These are phyloP conservation scores for Coniochaeta prunicola DNA, from an alignment of 2,329 filamentous ascomycete species.

Conservation along the genomic window DNA sequence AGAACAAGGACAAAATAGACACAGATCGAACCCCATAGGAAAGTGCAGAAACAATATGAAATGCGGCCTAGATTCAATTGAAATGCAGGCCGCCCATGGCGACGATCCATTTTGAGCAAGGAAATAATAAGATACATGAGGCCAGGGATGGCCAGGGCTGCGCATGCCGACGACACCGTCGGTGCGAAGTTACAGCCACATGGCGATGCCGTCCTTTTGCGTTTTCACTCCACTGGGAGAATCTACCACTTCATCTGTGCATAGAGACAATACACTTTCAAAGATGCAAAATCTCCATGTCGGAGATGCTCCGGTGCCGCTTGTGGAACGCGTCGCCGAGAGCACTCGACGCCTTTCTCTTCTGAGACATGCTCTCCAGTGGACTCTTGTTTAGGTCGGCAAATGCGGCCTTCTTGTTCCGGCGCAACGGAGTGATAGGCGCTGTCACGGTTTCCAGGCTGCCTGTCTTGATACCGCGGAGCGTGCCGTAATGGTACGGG, in stretches of 20 bases:
- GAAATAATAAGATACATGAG: conserved; percentile 18
- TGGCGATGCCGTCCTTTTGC: conserved; percentile 38
- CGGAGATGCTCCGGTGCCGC: conserved; percentile 51
- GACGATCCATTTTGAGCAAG: neutral
- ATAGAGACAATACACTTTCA: conserved; percentile 17
- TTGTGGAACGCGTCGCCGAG: conserved; percentile 35
- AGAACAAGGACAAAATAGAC: neutral
- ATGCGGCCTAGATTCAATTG: neutral
- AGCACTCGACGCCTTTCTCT: conserved; percentile 44
- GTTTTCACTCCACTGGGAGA: conserved; percentile 20
- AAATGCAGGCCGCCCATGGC: neutral
- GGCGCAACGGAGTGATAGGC: conserved; percentile 61
- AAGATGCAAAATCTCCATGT: conserved; percentile 41
- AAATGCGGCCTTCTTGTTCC: conserved; percentile 39
- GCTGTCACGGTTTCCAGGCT: conserved; percentile 58
- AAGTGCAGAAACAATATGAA: neutral
- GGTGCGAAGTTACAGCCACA: conserved; percentile 2
- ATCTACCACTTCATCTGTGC: conserved; percentile 7
- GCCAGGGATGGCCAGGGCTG: conserved; percentile 32
- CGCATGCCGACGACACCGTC: conserved; percentile 1
- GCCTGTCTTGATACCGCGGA: conserved; percentile 58
- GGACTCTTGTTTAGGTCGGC: conserved; percentile 37
- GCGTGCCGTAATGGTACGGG: conserved; percentile 51
- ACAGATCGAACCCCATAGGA: neutral
- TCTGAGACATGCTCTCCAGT: conserved; percentile 39